Base-by-base conservation (phyloP, 805 yeast species). In the Kazachstania kunashirensis region DNA sequence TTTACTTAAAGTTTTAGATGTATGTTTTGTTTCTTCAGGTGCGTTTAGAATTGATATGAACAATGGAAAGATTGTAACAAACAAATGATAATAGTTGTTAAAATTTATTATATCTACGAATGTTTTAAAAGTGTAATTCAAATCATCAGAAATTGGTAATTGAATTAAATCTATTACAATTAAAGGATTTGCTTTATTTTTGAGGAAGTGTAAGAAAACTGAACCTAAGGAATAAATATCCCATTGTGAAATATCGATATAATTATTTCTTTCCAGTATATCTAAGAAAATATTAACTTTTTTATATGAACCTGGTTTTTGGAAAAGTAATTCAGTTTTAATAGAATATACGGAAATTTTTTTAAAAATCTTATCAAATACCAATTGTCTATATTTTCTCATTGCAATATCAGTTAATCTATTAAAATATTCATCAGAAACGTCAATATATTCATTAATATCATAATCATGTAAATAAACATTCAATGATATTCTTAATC, bases 381-480 rank as follows among this genome's bases (percentile, higher is more conserved):
- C 57, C 12, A 62, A 44, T 34, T 55, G 52, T 38, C 68, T 62
- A 50, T 60, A 70, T 39, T 50, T 55, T 29, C 50, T 49, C 26
- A 49, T 56, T 9, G 58, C 60, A 42, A 43, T 37, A 21, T 47
- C 37, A n/a, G 55, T 48, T 24, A 47, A 38, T 16, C 52, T 43
- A 6, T 52, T 52, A 20, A 49, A 53, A 47, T 55, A 64, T 30
- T 52, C 57, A 49, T 47, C 52, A 34, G 77, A 79, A 3, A 76
- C 58, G 3, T 68, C 62, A 24, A 79, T 68, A 31, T 51, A 57
- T n/a, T 65, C 69, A 35, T 66, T 67, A 29, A 74, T 65, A 37
- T 70, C 68, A 40, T 69, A 68, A 47, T 84, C 82, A 50, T 79
- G 77, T 28, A 78, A 60, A 54, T 84, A 86, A 5, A 84, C 82